phyloP scores from a whole-genome alignment of 2,329 filamentous ascomycete species.

The Hysterium pulicare region DNA sequence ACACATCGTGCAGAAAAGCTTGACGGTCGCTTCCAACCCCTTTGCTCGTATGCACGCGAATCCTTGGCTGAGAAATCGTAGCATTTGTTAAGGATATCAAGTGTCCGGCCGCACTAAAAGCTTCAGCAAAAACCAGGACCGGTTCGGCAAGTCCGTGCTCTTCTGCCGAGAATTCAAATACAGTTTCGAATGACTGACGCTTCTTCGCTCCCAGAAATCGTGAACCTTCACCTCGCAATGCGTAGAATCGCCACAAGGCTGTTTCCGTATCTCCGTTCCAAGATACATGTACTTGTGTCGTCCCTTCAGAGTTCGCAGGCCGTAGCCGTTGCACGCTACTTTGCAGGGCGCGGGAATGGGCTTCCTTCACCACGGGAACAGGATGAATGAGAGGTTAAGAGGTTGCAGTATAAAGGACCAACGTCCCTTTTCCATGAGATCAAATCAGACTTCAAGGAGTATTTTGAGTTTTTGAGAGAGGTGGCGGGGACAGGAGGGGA shows the following conservation, averaged over 20 bases:
- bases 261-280: background rate
- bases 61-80: background rate
- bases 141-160: background rate
- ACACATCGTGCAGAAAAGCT: too few relatives aligned
- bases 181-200: background rate
- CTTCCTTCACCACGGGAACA: conserved; percentile 52
- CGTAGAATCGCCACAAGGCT: background rate
- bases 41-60: background rate
- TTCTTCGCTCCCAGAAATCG: background rate
- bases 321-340: conserved; percentile 57
- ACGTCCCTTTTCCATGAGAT: conserved; percentile 56
- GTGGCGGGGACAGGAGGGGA: conserved; percentile 42
- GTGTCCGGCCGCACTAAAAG: background rate
- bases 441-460: conserved; percentile 61
- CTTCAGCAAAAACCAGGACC: background rate
- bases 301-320: too few relatives aligned
- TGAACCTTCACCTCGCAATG: background rate
- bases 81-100: background rate
- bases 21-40: too few relatives aligned
- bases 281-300: background rate
- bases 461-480: conserved; percentile 56
- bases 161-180: background rate
- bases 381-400: conserved; percentile 55
- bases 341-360: conserved; percentile 51
- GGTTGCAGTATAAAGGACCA: conserved; percentile 55